phyloP scores from a whole-genome alignment of 2,329 filamentous ascomycete species.

The Curvularia spicifera region DNA sequence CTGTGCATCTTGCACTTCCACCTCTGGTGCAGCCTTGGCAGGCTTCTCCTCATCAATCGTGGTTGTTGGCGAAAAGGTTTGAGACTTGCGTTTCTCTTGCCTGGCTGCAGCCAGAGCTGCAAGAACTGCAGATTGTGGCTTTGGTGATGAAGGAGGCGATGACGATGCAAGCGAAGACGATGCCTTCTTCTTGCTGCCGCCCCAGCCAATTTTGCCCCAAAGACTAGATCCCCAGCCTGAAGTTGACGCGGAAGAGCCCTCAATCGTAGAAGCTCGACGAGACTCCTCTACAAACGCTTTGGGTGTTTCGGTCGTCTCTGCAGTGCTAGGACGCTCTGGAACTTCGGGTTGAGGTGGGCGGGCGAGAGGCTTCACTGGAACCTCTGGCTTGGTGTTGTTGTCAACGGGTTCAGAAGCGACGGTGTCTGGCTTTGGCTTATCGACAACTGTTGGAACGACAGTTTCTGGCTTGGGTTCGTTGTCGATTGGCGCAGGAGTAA shows the following conservation, averaged over 20 bases:
- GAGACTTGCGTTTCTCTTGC: slow-evolving; percentile 14
- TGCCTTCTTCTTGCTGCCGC: slow-evolving; percentile 33
- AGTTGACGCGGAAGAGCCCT: slow-evolving; percentile 14
- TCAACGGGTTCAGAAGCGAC: background rate
- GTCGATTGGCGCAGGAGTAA: background rate
- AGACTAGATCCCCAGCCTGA: slow-evolving; percentile 37
- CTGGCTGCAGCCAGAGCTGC: slow-evolving; percentile 16
- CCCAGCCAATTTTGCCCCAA: slow-evolving; percentile 44
- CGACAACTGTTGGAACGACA: background rate
- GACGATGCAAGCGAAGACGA: slow-evolving; percentile 20
- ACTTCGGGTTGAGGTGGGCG: slow-evolving; percentile 1
- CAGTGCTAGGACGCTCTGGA: slow-evolving; percentile 9
- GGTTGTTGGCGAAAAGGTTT: slow-evolving; percentile 1
- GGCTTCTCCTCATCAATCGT: slow-evolving; percentile 10
- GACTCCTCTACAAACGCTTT: slow-evolving; percentile 10
- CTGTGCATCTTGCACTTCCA: background rate
- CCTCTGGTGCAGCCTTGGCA: background rate
- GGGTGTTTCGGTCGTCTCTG: slow-evolving; percentile 6
- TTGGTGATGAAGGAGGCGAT: slow-evolving; percentile 14
- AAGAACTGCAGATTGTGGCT: slow-evolving; percentile 16
- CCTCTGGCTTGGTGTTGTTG: slow-evolving; percentile 1
- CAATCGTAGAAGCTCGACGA: slow-evolving; percentile 11
- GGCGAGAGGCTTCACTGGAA: slow-evolving; percentile 1
- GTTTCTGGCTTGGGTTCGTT: background rate
- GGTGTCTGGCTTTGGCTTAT: slow-evolving; percentile 11